A percentile compares a stretch with the other conserved stretches of the same genome.
Conservation (phyloP, 108 stramenopile species). For the Hondaea fermentalgiana region DNA sequence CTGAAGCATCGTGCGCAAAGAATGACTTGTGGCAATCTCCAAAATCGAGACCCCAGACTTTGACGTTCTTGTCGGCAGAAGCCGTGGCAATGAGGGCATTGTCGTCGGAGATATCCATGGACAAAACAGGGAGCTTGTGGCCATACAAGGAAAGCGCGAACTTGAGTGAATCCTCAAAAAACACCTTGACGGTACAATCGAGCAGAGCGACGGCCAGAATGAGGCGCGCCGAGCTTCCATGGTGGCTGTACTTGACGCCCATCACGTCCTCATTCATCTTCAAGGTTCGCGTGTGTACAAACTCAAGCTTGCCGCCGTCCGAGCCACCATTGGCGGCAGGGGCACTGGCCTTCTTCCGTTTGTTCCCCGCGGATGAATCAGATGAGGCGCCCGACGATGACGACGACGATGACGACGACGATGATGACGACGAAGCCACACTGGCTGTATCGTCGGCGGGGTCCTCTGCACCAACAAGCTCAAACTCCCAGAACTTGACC, state of each 20-base stretch:
- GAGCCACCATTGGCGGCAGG: too few species aligned
- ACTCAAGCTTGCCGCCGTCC: background rate
- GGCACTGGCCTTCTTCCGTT: too few species aligned
- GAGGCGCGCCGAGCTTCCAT: conserved; percentile 61
- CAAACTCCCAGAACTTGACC: conserved; percentile 90
- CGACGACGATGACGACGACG: background rate
- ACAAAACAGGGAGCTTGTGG: conserved; percentile 89
- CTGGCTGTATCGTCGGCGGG: background rate
- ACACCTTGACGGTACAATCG: conserved; percentile 91
- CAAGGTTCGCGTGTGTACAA: conserved; percentile 79
- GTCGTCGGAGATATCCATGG: conserved; percentile 84
- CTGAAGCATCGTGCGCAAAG: conserved; percentile 90
- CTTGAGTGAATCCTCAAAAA: conserved; percentile 95
- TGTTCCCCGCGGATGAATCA: background rate
- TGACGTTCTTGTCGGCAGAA: conserved; percentile 93
- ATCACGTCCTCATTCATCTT: conserved; percentile 90
- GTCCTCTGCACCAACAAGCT: background rate
- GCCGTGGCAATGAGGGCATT: conserved; percentile 82
- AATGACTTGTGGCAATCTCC: conserved; percentile 94
- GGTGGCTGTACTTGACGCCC: conserved; percentile 65
- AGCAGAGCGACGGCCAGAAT: conserved; percentile 66
- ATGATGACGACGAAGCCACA: background rate
- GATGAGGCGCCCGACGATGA: background rate
- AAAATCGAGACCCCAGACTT: conserved; percentile 97
- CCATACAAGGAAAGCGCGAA: conserved; percentile 93